Evolutionary conservation across 1,284 basidiomycete genomes (phyloP).

Genomic region (Schizophyllum amplum): DNA sequence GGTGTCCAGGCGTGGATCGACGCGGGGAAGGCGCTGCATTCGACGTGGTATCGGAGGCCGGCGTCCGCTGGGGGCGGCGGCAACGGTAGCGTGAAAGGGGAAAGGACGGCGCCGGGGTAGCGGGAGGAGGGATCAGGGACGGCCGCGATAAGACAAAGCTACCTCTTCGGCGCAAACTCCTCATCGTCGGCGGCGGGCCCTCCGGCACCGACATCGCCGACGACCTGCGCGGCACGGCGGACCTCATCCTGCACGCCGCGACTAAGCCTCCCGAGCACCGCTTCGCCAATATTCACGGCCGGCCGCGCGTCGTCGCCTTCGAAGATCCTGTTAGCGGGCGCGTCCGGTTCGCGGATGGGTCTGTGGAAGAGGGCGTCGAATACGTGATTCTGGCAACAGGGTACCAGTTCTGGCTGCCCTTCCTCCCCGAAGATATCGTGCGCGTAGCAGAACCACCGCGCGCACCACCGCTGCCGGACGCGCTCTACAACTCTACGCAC

Average conservation of each 20-base stretch:
- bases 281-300: slow-evolving; percentile 31
- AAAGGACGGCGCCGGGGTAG: no score
- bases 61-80: no score
- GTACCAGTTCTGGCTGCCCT: slow-evolving; percentile 51
- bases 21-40: slow-evolving; percentile 44
- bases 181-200: slow-evolving; percentile 66
- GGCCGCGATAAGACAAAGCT: no score
- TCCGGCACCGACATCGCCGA: slow-evolving; percentile 60
- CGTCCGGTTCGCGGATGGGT: slow-evolving; percentile 54
- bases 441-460: slow-evolving; percentile 27
- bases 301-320: slow-evolving; percentile 38
- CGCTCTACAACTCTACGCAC: slow-evolving; percentile 54
- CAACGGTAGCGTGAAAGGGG: no score
- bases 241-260: neutral
- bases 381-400: slow-evolving; percentile 68
- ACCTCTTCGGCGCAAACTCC: slow-evolving; percentile 40
- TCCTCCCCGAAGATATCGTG: slow-evolving; percentile 36
- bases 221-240: slow-evolving; percentile 35
- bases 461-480: slow-evolving; percentile 36
- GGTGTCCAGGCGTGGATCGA: slow-evolving; percentile 53
- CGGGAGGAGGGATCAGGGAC: no score
- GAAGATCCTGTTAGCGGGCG: slow-evolving; percentile 25
- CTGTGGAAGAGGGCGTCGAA: slow-evolving; percentile 44
- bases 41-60: slow-evolving; percentile 59
- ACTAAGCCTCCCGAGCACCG: slow-evolving; percentile 22